These are phyloP conservation scores for Irpex lacteus DNA, from an alignment of 1,284 basidiomycete species.

Conservation along the genomic window DNA sequence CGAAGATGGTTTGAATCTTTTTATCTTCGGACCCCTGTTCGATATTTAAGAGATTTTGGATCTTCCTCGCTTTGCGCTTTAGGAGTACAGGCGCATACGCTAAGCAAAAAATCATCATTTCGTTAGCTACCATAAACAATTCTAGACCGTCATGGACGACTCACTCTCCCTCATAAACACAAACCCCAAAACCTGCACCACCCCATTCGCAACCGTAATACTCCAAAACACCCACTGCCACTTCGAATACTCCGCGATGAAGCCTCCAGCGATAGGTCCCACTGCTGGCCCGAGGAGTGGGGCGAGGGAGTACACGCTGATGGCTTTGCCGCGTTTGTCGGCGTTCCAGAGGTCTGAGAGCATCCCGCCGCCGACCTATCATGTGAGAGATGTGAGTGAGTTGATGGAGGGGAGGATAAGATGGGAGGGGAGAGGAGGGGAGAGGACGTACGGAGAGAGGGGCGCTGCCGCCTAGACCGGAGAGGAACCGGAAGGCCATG, in stretches of 20 bases:
- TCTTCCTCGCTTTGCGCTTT: slow-evolving; percentile 50
- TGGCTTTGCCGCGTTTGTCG: slow-evolving; percentile 66
- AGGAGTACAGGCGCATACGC: slow-evolving; percentile 64
- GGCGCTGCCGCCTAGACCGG: slow-evolving; percentile 62
- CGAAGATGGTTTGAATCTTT: slow-evolving; percentile 42
- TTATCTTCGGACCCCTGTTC: slow-evolving; percentile 37
- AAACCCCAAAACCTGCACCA: slow-evolving; percentile 51
- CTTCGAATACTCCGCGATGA: slow-evolving; percentile 56
- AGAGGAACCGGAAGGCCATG: slow-evolving; percentile 60
- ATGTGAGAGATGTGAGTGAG: too few species aligned
- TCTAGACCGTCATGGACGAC: slow-evolving; percentile 17
- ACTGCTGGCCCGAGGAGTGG: slow-evolving; percentile 62
- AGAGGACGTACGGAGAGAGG: slow-evolving; percentile 45
- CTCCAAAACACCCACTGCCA: slow-evolving; percentile 74
- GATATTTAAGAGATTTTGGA: slow-evolving; percentile 44
- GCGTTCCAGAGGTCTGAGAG: slow-evolving; percentile 70
- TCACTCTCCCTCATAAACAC: slow-evolving; percentile 64
- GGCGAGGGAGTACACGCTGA: slow-evolving; percentile 69
- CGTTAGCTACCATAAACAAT: too few species aligned
- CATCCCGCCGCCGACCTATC: slow-evolving; percentile 67
- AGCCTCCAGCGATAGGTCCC: slow-evolving; percentile 64
- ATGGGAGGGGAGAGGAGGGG: neutral
- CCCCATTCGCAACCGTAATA: slow-evolving; percentile 50
- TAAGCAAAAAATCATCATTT: too few species aligned
- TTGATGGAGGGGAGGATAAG: too few species aligned